Conservation (phyloP, 495 filamentous ascomycete species). For the Rostrohypoxylon terebratum region DNA sequence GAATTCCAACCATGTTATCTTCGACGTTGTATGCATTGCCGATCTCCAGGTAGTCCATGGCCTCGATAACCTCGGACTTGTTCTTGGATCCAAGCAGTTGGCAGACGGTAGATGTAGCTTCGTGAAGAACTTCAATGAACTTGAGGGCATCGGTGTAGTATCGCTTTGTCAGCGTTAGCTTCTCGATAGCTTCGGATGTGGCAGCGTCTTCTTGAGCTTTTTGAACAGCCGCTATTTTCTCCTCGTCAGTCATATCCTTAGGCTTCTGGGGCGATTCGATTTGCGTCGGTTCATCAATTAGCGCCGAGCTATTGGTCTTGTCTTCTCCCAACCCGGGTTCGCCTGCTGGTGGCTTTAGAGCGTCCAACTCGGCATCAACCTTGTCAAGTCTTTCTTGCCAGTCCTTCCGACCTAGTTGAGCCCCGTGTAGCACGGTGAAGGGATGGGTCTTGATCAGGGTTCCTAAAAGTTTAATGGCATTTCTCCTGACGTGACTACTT, state of each 20-base stretch:
- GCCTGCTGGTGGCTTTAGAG: constrained; percentile 80
- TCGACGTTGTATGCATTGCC: constrained; percentile 95
- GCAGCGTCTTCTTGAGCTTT: constrained; percentile 78
- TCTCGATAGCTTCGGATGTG: constrained; percentile 81
- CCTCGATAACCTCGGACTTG: constrained; percentile 97
- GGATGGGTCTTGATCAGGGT: constrained; percentile 92
- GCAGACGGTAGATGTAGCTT: constrained; percentile 78
- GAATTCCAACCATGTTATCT: constrained; percentile 88
- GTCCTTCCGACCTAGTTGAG: constrained; percentile 82
- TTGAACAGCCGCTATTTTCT: constrained; percentile 65
- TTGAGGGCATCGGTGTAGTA: constrained; percentile 92
- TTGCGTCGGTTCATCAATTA: constrained; percentile 91
- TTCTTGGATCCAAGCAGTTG: constrained; percentile 93
- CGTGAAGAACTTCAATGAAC: constrained; percentile 94
- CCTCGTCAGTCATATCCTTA: constrained; percentile 68
- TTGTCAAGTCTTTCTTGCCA: constrained; percentile 83
- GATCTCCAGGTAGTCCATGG: constrained; percentile 98
- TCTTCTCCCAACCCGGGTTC: constrained; percentile 80
- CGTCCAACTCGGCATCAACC: constrained; percentile 83
- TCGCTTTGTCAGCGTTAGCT: constrained; percentile 84
- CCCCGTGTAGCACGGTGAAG: constrained; percentile 91
- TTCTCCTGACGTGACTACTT: constrained; percentile 95
- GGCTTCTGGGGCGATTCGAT: constrained; percentile 70
- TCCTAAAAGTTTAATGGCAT: constrained; percentile 91
- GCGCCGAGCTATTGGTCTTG: constrained; percentile 65